Base-by-base conservation (phyloP, 108 stramenopile species). In the Parmales sp. region DNA sequence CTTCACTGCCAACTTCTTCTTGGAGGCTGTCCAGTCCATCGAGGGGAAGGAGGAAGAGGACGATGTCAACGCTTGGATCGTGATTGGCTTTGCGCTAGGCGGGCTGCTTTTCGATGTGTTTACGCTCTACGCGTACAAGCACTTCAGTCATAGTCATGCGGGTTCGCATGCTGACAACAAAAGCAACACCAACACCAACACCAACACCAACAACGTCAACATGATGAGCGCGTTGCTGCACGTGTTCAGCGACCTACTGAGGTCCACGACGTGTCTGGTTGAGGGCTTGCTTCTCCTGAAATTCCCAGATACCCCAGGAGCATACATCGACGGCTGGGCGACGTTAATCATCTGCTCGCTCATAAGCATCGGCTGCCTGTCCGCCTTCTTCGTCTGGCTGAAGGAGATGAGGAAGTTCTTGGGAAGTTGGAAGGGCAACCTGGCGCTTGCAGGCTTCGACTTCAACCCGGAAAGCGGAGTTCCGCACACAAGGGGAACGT, bases 81-180 rank as follows among this genome's bases (percentile, higher is more conserved):
- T 66, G 19, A 16, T 66, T 6, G 65, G 65, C 37, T 66, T 66
- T 43, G 65, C 65, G 11, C 41, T 66, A 6, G 65, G 65, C 36
- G 65, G 65, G 13, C 41, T 66, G 20, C 19, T 43, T 43, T 66
- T 66, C 65, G 65, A 66, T 26, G 25, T 66, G 43, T 28, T 43
- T 25, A 44, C 65, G 8, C 39, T 66, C 6, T 41, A 25, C 20
- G 65, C 65, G 19, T 66, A 66, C 41, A 66, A 66, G 39, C 16
- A 26, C 19, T 66, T 26, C 41, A 13, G 3, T 48, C 46, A 48
- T 23, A 23, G 46, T 11, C 46, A 6, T 50, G 20, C 20, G 7
- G 20, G n/a, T 23, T 20, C n/a, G 20, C 11, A 18, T 9, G 7
- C 41, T 13, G 41, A 43, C 41, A 43, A 28, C 54, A 60, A 18